Base-by-base conservation (phyloP, 805 yeast genomes). In the Starmerella riodocensis region DNA sequence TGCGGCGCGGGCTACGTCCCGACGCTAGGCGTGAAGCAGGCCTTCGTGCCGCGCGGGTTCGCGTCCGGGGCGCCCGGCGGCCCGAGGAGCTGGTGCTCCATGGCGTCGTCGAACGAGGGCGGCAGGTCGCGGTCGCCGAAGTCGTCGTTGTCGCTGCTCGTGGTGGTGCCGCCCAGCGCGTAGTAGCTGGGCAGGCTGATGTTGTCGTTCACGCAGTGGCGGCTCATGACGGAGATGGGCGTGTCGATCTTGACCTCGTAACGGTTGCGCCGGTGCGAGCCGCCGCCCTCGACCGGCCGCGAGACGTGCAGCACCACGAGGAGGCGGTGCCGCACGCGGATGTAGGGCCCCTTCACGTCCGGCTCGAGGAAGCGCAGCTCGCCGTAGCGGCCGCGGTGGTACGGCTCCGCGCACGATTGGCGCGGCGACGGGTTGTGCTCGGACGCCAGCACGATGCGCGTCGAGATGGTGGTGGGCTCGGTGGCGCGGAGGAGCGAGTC, bases 151-250 rank as follows among this genome's bases (percentile, higher is more conserved):
- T 28, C 32, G 19, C 27, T 28, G 19, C 17, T 5, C 16, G 8
- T 13, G 8, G 18, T 12, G 5, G 25, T 5, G 19, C 6, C 14
- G 16, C 16, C 9, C 18, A 31, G 47, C 36, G 42, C 29, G 9
- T 36, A 29, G 40, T 57, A 58, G 24, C 40, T 36, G 7, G 62
- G 62, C 32, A 58, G 49, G 20, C 48, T 52, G 25, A 55, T 51
- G 42, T 45, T 57, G 9, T 52, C 60, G 19, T 40, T 43, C 16
- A 47, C 48, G 38, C 62, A 58, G 40, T 45, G 47, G 29, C 51
- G 42, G 26, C 57, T 50, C 28, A 40, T 47, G 5, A 52, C 38
- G n/a, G 35, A 27, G 19, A 52, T 36, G 3, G 52, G 53, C 23
- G 56, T 52, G 31, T 50, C 53, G 32, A 52, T 44, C 35, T 52